A percentile compares a stretch with the other conserved stretches of the same genome.
Conservation (phyloP, 2,329 filamentous ascomycete species). For the Trichoderma hamatum region DNA sequence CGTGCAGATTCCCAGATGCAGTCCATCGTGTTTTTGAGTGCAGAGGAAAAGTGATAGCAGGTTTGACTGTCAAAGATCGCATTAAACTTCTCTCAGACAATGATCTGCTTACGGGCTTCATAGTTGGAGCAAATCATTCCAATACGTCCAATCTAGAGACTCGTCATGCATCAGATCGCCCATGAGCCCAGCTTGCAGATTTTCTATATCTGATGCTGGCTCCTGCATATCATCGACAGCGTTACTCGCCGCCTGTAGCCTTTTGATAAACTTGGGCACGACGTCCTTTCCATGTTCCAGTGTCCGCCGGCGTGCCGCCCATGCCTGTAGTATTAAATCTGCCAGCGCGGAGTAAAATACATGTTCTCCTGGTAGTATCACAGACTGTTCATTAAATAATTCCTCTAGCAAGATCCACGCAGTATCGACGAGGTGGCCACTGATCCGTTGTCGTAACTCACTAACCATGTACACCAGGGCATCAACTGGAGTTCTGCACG, state of each 20-base stretch:
- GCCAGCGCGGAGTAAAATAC: not conserved
- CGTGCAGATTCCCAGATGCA: not conserved
- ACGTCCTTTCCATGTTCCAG: not conserved
- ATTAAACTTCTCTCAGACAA: not conserved
- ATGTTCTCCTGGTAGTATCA: not conserved
- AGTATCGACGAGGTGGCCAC: not conserved
- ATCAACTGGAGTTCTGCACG: not conserved
- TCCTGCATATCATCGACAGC: not conserved
- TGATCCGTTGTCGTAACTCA: not conserved
- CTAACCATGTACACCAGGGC: slow-evolving; percentile 12
- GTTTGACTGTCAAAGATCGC: not conserved
- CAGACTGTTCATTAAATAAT: not conserved
- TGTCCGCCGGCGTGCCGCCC: not conserved
- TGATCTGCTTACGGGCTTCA: not conserved
- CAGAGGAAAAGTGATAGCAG: not conserved
- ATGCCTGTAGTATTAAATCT: not conserved
- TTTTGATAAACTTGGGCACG: not conserved
- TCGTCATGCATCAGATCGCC: not conserved
- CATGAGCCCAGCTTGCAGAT: not conserved
- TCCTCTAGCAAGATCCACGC: not conserved
- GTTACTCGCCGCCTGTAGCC: not conserved
- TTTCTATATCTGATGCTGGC: not conserved
- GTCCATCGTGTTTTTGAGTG: not conserved
- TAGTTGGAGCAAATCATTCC: slow-evolving; percentile 5
- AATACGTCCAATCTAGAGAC: slow-evolving; percentile 3